Evolutionary conservation across 2,329 filamentous ascomycete species (phyloP).

Genomic region (Alternaria angustiovoidea): DNA sequence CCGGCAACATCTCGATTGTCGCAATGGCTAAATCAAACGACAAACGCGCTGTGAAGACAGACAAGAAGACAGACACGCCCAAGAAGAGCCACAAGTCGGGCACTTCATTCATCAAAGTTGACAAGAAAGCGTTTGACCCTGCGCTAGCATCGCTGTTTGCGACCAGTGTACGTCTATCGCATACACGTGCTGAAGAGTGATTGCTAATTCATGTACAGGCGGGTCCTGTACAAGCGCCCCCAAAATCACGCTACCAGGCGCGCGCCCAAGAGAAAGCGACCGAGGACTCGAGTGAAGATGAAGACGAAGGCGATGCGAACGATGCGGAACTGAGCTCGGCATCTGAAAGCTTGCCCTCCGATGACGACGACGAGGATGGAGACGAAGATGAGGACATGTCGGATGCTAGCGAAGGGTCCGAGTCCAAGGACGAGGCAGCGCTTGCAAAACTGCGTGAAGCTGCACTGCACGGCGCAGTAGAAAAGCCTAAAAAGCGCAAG

Average conservation of each 20-base stretch:
- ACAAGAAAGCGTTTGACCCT: constrained; percentile 53
- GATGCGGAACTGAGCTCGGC: constrained; percentile 29
- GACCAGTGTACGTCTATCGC: constrained; percentile 44
- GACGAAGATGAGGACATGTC: constrained; percentile 45
- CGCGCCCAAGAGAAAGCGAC: constrained; percentile 27
- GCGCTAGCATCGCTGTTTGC: constrained; percentile 59
- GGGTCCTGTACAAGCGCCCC: constrained; percentile 50
- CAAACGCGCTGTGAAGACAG: constrained; percentile 31
- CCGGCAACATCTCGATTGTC: constrained; percentile 16
- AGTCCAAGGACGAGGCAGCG: constrained; percentile 34
- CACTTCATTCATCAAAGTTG: constrained; percentile 34
- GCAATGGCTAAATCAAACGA: constrained; percentile 47
- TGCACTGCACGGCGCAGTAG: constrained; percentile 38
- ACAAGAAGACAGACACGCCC: constrained; percentile 18
- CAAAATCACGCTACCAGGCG: constrained; percentile 51
- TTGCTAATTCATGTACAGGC: constrained; percentile 36
- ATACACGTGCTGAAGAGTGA: background rate
- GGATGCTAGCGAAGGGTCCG: constrained; percentile 28
- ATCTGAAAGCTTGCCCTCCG: constrained; percentile 19
- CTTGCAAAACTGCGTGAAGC: constrained; percentile 39
- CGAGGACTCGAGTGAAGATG: constrained; percentile 57
- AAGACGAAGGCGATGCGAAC: constrained; percentile 58
- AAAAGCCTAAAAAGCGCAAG: constrained; percentile 51
- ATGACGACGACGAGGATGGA: constrained; percentile 31
- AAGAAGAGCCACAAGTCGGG: constrained; percentile 21